phyloP scores from a whole-genome alignment of 2,329 filamentous ascomycete species.

The Neopestalotiopsis clavispora region DNA sequence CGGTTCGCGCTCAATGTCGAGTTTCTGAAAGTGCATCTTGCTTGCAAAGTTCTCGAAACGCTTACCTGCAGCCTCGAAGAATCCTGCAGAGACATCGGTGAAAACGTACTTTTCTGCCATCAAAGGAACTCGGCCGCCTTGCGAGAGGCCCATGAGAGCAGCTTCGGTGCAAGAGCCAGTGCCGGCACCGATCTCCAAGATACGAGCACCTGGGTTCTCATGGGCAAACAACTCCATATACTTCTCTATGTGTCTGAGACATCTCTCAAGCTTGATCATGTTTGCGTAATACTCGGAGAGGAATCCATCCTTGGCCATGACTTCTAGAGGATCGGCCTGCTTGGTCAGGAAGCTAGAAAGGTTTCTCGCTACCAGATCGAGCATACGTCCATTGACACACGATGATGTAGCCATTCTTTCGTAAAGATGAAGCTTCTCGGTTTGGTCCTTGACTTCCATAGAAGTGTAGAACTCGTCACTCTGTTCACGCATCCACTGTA shows the following conservation, averaged over 20 bases:
- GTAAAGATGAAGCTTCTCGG: slow-evolving; percentile 8
- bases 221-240: slow-evolving; percentile 16
- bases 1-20: slow-evolving; percentile 20
- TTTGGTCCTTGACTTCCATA: not conserved
- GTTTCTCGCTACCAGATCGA: slow-evolving; percentile 6
- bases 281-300: slow-evolving; percentile 17
- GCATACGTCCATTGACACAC: slow-evolving; percentile 14
- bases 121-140: not conserved
- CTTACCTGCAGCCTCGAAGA: slow-evolving; percentile 19
- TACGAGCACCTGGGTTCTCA: slow-evolving; percentile 10
- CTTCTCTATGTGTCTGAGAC: slow-evolving; percentile 1
- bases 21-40: slow-evolving; percentile 19
- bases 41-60: slow-evolving; percentile 6
- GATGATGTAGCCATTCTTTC: slow-evolving; percentile 4
- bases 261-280: slow-evolving; percentile 12
- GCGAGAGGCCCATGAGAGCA: slow-evolving; percentile 11
- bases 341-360: slow-evolving; percentile 8
- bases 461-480: not conserved
- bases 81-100: slow-evolving; percentile 21
- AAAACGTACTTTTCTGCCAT: slow-evolving; percentile 17
- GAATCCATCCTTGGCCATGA: slow-evolving; percentile 14
- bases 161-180: slow-evolving; percentile 14
- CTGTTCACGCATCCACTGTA: slow-evolving; percentile 13
- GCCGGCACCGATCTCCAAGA: slow-evolving; percentile 18
- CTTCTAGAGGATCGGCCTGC: slow-evolving; percentile 14